Base-by-base conservation (phyloP, 305 asterid genomes). In the Fraxinus greggii region DNA sequence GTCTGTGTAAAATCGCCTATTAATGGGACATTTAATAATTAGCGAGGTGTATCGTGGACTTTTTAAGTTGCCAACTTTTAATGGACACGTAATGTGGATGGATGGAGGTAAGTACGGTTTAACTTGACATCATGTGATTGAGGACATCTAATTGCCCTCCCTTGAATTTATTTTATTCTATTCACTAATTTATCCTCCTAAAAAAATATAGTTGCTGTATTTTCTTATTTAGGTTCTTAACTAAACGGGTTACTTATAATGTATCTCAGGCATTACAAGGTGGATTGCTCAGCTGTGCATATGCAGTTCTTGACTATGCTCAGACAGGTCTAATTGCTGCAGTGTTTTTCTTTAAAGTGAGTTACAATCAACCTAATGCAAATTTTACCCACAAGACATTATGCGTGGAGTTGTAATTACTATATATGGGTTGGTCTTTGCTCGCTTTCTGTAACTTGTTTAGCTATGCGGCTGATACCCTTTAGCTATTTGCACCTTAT, bases 261-360 rank as follows among this genome's bases (percentile, higher is more conserved):
- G 70, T 78, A 77, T 89, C 82, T 83, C 92, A 94, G 98, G 92
- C 94, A 78, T 36, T 96, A 67, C 99, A 94, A 85, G 90, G 97
- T 73, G 95, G 94, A 72, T 84, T 94, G 81, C 97, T 94, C 87
- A 92, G 84, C 83, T 90, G 95, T 77, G 86, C 89, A 75, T 96
- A 96, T 75, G 94, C 97, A 28, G 94, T 91, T 89, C 98, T 96
- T 76, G 99, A 96, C 90, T 94, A 96, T 88, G 99, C 99, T 81
- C 98, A 96, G 86, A 94, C 98, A 63, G 98, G 99, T 88, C 83
- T 96, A 88, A 94, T 96, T 86, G 99, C 98, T 54, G 97, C 99
- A 33, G 99, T 96, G 33, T 96, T 96, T 86, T 91, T 94, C 97
- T 96, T 96, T 83, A 94, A 96, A 86, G 99, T 91, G 84, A 89